phyloP scores from a whole-genome alignment of 2,329 filamentous ascomycete genomes.

The Aureobasidium sp. region DNA sequence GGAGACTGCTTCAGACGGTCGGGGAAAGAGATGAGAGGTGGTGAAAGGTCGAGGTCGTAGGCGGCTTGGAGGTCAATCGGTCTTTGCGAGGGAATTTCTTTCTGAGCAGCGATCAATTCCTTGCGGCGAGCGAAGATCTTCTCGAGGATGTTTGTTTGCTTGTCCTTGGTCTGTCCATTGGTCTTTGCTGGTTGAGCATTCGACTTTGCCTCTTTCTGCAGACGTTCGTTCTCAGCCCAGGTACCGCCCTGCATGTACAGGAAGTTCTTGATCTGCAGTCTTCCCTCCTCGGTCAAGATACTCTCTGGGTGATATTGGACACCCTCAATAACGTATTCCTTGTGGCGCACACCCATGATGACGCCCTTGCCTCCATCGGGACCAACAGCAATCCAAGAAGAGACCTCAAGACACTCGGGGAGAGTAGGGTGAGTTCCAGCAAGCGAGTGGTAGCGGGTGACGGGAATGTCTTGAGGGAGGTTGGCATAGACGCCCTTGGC shows the following conservation, averaged over 20 bases:
- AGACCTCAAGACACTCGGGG: constrained; percentile 77
- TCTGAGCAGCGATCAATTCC: constrained; percentile 70
- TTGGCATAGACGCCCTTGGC: constrained; percentile 82
- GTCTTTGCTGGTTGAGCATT: constrained; percentile 28
- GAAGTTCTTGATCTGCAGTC: constrained; percentile 89
- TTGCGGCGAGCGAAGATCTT: constrained; percentile 81
- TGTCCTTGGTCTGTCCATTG: constrained; percentile 34
- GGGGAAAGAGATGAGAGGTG: constrained; percentile 74
- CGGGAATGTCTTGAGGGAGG: constrained; percentile 72
- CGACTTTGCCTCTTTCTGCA: constrained; percentile 35
- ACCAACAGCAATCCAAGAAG: constrained; percentile 78
- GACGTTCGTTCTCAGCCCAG: constrained; percentile 70
- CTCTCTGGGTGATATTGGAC: constrained; percentile 98
- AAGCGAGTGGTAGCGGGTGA: constrained; percentile 93
- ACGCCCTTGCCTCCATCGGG: constrained; percentile 70
- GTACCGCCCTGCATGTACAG: constrained; percentile 80
- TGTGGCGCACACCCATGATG: constrained; percentile 96
- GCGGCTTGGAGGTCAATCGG: constrained; percentile 77
- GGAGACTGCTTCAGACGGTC: constrained; percentile 72
- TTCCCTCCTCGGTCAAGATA: constrained; percentile 83
- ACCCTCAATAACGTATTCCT: constrained; percentile 82
- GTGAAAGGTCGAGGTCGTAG: constrained; percentile 76
- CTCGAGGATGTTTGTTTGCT: constrained; percentile 80
- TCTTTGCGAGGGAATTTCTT: constrained; percentile 75
- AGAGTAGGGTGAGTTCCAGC: constrained; percentile 85